These are phyloP conservation scores for Stagonosporopsis tanaceti DNA, from an alignment of 2,329 filamentous ascomycete species.

Conservation along the genomic window DNA sequence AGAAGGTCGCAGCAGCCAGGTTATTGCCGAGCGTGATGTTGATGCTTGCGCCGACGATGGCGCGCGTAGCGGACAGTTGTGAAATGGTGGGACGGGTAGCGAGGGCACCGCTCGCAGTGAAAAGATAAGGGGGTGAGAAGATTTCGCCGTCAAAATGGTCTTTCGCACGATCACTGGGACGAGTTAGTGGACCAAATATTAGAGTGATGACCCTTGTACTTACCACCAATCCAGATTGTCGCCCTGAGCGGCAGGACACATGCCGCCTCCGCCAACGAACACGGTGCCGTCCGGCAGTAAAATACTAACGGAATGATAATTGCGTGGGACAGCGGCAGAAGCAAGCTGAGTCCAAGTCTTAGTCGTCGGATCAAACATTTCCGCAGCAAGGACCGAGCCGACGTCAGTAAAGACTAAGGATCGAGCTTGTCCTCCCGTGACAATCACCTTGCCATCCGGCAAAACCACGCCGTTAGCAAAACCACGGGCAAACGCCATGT, in stretches of 20 bases:
- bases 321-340: constrained; percentile 25
- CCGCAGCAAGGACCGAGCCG: constrained; percentile 25
- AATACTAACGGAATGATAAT: constrained; percentile 35
- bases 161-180: constrained; percentile 46
- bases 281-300: constrained; percentile 32
- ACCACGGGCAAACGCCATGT: constrained; percentile 26
- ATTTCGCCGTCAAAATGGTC: constrained; percentile 58
- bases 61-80: background rate
- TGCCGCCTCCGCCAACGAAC: constrained; percentile 32
- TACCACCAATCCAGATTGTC: constrained; percentile 45
- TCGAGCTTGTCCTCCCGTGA: constrained; percentile 32
- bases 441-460: constrained; percentile 34
- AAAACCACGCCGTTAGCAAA: constrained; percentile 33
- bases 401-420: constrained; percentile 26
- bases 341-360: constrained; percentile 28
- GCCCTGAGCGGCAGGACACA: constrained; percentile 27
- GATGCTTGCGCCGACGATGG: background rate
- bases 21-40: background rate
- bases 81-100: constrained; percentile 25
- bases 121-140: constrained; percentile 63
- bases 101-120: constrained; percentile 35
- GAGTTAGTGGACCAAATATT: background rate
- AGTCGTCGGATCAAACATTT: constrained; percentile 32
- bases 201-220: constrained; percentile 49
- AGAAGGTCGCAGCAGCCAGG: constrained; percentile 7